These are phyloP conservation scores for Ophidiomyces ophidiicola DNA, from an alignment of 2,329 filamentous ascomycete species.

Conservation along the genomic window DNA sequence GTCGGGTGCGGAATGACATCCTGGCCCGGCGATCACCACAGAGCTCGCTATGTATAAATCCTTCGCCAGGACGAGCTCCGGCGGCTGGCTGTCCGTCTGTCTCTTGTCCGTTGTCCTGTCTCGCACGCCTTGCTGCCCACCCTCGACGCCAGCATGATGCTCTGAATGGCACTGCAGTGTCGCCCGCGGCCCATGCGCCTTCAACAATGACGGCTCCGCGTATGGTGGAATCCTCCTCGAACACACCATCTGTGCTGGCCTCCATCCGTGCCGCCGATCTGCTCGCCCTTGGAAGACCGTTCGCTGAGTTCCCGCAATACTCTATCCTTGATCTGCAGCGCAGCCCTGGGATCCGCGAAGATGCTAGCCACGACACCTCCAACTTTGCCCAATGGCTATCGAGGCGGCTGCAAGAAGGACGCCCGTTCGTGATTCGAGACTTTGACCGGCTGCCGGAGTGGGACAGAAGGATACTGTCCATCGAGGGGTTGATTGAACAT, in stretches of 20 bases:
- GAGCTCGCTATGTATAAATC: background rate
- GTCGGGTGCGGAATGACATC: constrained; percentile 9
- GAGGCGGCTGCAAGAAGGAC: constrained; percentile 22
- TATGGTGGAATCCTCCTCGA: constrained; percentile 31
- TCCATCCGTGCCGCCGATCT: constrained; percentile 16
- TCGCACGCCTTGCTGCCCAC: background rate
- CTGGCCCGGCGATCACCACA: constrained; percentile 7
- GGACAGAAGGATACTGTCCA: constrained; percentile 21
- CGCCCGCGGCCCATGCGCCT: constrained; percentile 17
- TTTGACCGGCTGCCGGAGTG: constrained; percentile 24
- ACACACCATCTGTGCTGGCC: constrained; percentile 30
- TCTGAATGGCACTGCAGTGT: constrained; percentile 35
- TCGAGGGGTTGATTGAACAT: constrained; percentile 23
- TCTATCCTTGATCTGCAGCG: constrained; percentile 21
- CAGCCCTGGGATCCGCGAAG: background rate
- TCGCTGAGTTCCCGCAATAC: constrained; percentile 23
- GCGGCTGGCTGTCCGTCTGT: background rate
- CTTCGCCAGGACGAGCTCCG: background rate
- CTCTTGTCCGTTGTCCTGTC: background rate
- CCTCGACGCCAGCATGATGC: constrained; percentile 18
- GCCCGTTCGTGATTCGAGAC: constrained; percentile 26
- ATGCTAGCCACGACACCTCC: background rate
- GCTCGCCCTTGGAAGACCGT: constrained; percentile 20
- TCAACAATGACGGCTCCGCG: constrained; percentile 28
- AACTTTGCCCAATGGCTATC: constrained; percentile 22